Evolutionary conservation across 2,329 filamentous ascomycete genomes (phyloP).

Genomic region (Fusarium guadeloupense): DNA sequence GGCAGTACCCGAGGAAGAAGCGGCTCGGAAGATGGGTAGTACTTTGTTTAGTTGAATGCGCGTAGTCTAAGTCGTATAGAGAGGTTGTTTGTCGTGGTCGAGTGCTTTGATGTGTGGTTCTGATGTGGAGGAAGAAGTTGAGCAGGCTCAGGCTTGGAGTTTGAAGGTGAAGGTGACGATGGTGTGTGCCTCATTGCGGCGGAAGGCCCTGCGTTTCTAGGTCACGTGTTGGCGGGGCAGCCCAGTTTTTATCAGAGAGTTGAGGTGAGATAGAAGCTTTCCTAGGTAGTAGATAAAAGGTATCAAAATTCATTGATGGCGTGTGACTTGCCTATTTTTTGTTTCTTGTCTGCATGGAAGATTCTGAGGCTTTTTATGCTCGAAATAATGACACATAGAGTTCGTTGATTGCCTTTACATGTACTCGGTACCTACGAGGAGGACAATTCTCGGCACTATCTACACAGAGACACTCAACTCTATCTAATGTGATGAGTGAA

Average conservation of each 20-base stretch:
- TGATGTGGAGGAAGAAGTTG: slow-evolving; percentile 36
- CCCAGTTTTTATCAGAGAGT: slow-evolving; percentile 22
- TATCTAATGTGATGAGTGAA: no score
- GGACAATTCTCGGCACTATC: background rate
- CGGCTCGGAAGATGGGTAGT: slow-evolving; percentile 10
- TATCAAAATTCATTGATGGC: no score
- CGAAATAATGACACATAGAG: background rate
- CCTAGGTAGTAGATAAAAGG: background rate
- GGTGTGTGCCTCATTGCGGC: slow-evolving; percentile 42
- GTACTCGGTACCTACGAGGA: background rate
- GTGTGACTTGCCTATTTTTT: slow-evolving; percentile 13
- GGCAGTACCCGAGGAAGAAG: slow-evolving; percentile 31
- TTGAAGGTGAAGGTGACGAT: slow-evolving; percentile 44
- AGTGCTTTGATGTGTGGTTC: slow-evolving; percentile 21
- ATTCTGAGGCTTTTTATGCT: background rate
- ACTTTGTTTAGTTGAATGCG: slow-evolving; percentile 27
- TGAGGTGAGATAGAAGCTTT: slow-evolving; percentile 10
- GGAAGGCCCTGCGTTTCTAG: slow-evolving; percentile 34
- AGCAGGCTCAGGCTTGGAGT: slow-evolving; percentile 43
- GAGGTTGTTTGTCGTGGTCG: slow-evolving; percentile 28
- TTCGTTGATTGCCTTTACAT: background rate
- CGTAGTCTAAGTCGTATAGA: slow-evolving; percentile 27
- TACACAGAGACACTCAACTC: slow-evolving; percentile 16
- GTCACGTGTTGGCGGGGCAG: slow-evolving; percentile 51
- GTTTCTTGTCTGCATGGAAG: background rate